phyloP scores from a whole-genome alignment of 2,329 filamentous ascomycete species.

The Cladophialophora exuberans region DNA sequence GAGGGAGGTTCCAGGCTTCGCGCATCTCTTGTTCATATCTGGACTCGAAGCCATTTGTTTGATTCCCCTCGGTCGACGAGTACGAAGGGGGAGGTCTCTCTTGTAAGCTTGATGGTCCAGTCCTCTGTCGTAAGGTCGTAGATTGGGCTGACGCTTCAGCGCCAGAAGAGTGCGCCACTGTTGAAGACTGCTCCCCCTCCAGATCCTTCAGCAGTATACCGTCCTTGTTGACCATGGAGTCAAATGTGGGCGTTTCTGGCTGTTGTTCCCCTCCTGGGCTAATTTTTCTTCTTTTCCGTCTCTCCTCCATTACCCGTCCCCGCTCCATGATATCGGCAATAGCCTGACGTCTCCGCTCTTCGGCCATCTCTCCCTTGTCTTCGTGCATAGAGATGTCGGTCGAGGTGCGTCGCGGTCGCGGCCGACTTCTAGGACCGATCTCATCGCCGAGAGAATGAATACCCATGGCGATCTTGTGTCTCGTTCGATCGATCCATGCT shows the following conservation, averaged over 20 bases:
- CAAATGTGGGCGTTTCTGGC: constrained; percentile 41
- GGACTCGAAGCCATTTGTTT: constrained; percentile 27
- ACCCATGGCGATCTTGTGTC: constrained; percentile 63
- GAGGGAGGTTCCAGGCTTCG: constrained; percentile 33
- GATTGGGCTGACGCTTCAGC: constrained; percentile 8
- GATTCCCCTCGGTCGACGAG: neutral
- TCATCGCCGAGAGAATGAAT: constrained; percentile 64
- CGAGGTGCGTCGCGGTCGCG: constrained; percentile 26
- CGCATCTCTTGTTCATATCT: constrained; percentile 35
- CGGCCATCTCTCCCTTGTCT: constrained; percentile 47
- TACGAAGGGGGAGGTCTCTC: neutral
- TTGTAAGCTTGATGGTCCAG: neutral
- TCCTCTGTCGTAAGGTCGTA: constrained; percentile 9
- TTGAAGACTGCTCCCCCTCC: neutral
- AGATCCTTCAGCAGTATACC: constrained; percentile 8
- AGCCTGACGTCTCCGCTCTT: constrained; percentile 47
- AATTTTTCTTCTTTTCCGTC: constrained; percentile 35
- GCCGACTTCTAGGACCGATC: constrained; percentile 52
- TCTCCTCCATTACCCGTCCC: constrained; percentile 44
- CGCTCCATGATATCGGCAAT: constrained; percentile 51
- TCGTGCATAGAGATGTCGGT: constrained; percentile 54
- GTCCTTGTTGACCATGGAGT: constrained; percentile 43
- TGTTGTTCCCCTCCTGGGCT: constrained; percentile 18
- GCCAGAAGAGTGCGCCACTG: constrained; percentile 14
- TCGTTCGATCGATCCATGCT: constrained; percentile 64